Conservation (phyloP, 805 yeast genomes). For the Brettanomyces bruxellensis region DNA sequence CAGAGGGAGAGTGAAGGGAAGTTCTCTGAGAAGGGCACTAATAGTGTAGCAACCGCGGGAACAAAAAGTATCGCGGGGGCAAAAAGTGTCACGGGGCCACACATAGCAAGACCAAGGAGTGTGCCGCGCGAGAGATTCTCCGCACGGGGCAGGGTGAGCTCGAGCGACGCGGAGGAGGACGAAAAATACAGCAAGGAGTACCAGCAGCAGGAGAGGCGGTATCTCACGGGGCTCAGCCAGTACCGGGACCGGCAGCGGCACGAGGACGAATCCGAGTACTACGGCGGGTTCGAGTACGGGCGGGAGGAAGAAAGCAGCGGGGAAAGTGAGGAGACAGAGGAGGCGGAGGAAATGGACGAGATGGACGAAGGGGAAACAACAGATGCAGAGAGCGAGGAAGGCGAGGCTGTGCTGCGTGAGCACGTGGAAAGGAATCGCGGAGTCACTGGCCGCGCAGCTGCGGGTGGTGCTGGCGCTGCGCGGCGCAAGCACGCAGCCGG, state of each 20-base stretch:
- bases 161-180: conserved; percentile 6
- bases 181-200: conserved; percentile 31
- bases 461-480: no score
- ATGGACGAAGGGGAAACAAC: neutral
- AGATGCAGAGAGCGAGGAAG: neutral
- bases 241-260: conserved; percentile 22
- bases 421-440: neutral
- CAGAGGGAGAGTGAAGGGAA: no score
- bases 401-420: neutral
- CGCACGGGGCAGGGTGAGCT: neutral
- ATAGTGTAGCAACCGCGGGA: no score
- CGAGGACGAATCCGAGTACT: conserved; percentile 45
- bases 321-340: conserved; percentile 19
- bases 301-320: conserved; percentile 26
- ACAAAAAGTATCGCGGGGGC: no score
- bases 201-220: conserved; percentile 44
- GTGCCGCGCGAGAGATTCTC: neutral
- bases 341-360: conserved; percentile 18
- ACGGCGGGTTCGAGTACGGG: conserved; percentile 12
- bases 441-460: no score
- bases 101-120: neutral
- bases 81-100: no score
- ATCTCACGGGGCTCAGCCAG: conserved; percentile 34
- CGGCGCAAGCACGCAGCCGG: neutral
- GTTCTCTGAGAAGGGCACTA: no score